Base-by-base conservation (phyloP, 2,329 filamentous ascomycete genomes). In the Arthrinium phaeospermum region DNA sequence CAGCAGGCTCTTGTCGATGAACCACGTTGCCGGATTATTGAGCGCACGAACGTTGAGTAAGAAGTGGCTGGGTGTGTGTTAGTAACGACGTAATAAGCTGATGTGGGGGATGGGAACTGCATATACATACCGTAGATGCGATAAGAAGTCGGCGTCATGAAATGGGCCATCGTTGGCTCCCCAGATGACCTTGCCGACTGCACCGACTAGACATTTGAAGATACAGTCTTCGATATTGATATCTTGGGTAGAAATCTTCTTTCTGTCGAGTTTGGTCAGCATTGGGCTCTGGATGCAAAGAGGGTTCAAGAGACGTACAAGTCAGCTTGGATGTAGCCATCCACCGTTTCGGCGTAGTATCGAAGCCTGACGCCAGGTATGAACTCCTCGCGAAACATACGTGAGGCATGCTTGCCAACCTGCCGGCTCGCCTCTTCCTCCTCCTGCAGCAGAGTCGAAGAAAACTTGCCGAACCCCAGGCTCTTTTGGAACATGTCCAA, bases 381-480 rank as follows among this genome's bases (percentile, higher is more conserved):
- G 61, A 74, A 74, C 53, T 74, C 73, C 45, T 73, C 69, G 16
- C 71, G 73, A n/a, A 74, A 74, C 44, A 74, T 41, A 34, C 72
- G 71, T 19, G 72, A 73, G 16, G 70, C 37, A 8, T 68, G n/a
- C 1, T 67, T 49, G 2, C 64, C 61, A 34, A 74, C 71, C 16
- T 53, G 37, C 8, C 67, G 69, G 57, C 73, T 74, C 34, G 45
- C 19, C 27, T 70, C 51, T 13, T 70, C 46, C 64, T 68, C 57
- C 47, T 74, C 73, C 70, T 70, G 71, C 51, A 74, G 57, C 45
- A 74, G 68, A 1, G 69, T 22, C n/a, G 61, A 70, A 10, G 71
- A 71, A 19, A 57, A 67, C n/a, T 73, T 46, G n/a, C 71, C 71
- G 46, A 74, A 68, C 30, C 44, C 71, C 22, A 74, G 41, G n/a